phyloP scores from a whole-genome alignment of 1,139 yeast species.

The Yamadazyma songkhlaensis region DNA sequence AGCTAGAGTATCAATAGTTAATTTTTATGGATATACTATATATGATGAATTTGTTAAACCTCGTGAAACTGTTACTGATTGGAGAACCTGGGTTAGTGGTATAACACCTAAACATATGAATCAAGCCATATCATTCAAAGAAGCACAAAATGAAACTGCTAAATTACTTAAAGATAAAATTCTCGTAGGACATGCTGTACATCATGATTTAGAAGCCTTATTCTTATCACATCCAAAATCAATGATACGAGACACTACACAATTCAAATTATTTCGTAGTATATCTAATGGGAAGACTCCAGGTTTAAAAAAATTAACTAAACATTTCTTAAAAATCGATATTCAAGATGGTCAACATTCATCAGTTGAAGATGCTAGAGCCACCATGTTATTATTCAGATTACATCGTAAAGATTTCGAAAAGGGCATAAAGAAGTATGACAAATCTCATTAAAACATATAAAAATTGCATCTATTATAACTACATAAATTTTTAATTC shows the following conservation, averaged over 20 bases:
- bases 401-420: slow-evolving; percentile 63
- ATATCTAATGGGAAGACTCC: slow-evolving; percentile 69
- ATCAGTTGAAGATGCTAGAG: slow-evolving; percentile 87
- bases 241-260: slow-evolving; percentile 72
- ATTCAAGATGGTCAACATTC: slow-evolving; percentile 81
- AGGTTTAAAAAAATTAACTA: slow-evolving; percentile 62
- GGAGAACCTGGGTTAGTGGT: slow-evolving; percentile 96
- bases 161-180: slow-evolving; percentile 50
- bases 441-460: too few relatives aligned
- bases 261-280: slow-evolving; percentile 54
- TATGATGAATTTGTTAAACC: slow-evolving; percentile 79
- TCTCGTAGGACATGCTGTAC: slow-evolving; percentile 82
- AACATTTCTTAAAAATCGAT: slow-evolving; percentile 52
- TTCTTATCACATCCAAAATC: slow-evolving; percentile 64
- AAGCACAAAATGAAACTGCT: slow-evolving; percentile 60
- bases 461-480: too few relatives aligned
- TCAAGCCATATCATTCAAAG: slow-evolving; percentile 60
- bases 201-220: slow-evolving; percentile 72
- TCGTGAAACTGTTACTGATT: slow-evolving; percentile 72
- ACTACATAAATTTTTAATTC: background rate
- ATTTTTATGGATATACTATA: slow-evolving; percentile 70
- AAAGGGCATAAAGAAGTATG: slow-evolving; percentile 10
- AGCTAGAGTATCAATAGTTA: slow-evolving; percentile 86
- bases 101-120: slow-evolving; percentile 67
- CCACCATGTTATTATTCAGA: slow-evolving; percentile 77